These are phyloP conservation scores for Dimargaris xerosporica DNA, from an alignment of 192 early-diverging fungal species.

Conservation along the genomic window DNA sequence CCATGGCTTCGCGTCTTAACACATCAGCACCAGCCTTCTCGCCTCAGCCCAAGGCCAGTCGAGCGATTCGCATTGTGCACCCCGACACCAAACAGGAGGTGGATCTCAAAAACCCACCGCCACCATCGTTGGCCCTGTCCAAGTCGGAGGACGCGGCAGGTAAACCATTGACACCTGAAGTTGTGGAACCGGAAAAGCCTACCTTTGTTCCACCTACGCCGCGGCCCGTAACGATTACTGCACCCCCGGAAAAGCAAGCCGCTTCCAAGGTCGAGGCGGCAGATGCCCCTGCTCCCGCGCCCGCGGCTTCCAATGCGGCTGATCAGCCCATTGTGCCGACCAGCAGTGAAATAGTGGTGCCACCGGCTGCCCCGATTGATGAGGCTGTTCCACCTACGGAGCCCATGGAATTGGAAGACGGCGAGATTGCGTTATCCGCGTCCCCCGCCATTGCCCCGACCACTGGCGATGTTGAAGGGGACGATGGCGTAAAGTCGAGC, in stretches of 20 bases:
- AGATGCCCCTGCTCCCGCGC: constrained; percentile 12
- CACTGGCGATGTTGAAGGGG: constrained; percentile 11
- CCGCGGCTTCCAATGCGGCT: constrained; percentile 19
- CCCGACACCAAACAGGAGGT: constrained; percentile 56
- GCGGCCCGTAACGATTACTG: constrained; percentile 27
- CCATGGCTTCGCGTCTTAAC: constrained; percentile 24
- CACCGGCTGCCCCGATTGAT: constrained; percentile 8
- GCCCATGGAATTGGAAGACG: too few relatives aligned
- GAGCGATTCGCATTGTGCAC: constrained; percentile 58
- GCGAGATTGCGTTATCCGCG: too few relatives aligned
- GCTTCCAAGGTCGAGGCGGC: constrained; percentile 14
- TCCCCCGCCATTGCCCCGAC: too few relatives aligned
- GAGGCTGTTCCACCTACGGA: constrained; percentile 13
- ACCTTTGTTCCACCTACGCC: constrained; percentile 23
- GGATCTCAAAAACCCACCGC: constrained; percentile 32
- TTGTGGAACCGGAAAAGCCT: constrained; percentile 26
- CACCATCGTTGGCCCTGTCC: constrained; percentile 17
- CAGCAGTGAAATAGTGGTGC: constrained; percentile 19
- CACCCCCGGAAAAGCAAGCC: constrained; percentile 16
- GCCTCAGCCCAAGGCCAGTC: constrained; percentile 22
- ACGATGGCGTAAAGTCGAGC: constrained; percentile 3
- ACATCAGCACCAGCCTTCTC: constrained; percentile 16
- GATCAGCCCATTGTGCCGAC: constrained; percentile 19
- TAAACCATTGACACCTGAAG: constrained; percentile 22
- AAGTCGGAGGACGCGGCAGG: constrained; percentile 16